Conservation (phyloP, 441 rosid genomes). For the Mallotus repandus region DNA sequence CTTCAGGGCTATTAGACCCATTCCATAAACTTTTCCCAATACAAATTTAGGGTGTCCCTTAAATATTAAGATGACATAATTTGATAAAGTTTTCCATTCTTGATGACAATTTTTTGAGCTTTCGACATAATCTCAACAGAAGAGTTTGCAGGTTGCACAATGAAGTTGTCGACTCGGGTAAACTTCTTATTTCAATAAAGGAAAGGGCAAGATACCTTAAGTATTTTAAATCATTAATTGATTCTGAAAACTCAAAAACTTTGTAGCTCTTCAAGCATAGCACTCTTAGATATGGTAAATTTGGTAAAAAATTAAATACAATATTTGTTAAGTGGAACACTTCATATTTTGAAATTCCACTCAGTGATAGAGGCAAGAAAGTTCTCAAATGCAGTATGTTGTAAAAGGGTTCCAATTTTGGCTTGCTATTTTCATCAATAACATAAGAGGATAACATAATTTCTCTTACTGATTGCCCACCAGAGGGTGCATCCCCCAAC, state of each 20-base stretch:
- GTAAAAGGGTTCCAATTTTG: background rate
- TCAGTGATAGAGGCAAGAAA: background rate
- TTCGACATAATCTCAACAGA: background rate
- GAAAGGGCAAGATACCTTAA: slow-evolving; percentile 30
- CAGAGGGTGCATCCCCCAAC: no score
- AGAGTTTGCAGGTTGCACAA: background rate
- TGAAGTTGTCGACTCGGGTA: background rate
- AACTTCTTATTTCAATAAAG: background rate
- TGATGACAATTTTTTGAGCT: background rate
- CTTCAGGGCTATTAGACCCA: background rate
- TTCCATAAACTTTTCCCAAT: background rate
- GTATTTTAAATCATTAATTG: slow-evolving; percentile 17
- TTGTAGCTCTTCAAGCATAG: slow-evolving; percentile 11
- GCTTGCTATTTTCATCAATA: background rate
- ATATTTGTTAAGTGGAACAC: background rate
- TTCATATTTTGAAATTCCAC: no score
- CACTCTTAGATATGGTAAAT: background rate
- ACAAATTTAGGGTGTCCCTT: background rate
- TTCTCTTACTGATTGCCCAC: background rate
- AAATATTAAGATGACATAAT: no score
- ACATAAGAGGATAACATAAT: background rate
- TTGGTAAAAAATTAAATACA: background rate
- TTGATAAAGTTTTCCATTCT: no score
- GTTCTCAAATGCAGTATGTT: background rate
- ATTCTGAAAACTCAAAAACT: background rate